Percentiles rank a stretch among this genome's conserved stretches.
phyloP scores from a whole-genome alignment of 345 rosid genomes.

The Melaleuca alternifolia region DNA sequence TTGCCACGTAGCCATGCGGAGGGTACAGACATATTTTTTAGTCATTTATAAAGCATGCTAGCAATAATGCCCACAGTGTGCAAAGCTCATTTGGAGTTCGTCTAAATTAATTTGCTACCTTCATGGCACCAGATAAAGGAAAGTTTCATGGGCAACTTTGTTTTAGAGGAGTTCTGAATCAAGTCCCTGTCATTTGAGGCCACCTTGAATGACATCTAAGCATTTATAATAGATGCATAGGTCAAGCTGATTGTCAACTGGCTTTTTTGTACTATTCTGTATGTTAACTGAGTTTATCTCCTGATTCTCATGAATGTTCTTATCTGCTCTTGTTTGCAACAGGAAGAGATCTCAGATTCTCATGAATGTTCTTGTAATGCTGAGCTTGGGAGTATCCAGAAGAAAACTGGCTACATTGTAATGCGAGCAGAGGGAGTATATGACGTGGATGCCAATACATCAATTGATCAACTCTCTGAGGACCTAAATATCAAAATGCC shows the following conservation, averaged over 20 bases:
- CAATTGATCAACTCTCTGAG: constrained; percentile 93
- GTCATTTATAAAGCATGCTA: not conserved
- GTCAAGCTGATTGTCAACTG: not conserved
- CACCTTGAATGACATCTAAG: not conserved
- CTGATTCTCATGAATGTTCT: not conserved
- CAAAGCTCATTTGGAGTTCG: not conserved
- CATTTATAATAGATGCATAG: not conserved
- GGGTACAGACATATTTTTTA: not conserved
- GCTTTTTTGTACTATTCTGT: not conserved
- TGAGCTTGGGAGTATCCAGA: no score
- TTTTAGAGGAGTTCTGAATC: not conserved
- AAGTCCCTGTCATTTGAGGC: not conserved
- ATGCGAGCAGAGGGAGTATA: constrained; percentile 93
- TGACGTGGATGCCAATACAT: constrained; percentile 96
- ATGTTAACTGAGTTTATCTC: not conserved
- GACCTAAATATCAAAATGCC: constrained; percentile 93
- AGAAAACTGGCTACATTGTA: constrained; percentile 94
- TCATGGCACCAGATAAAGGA: not conserved
- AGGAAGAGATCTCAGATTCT: constrained; percentile 99
- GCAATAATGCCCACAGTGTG: not conserved
- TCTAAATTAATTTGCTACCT: not conserved
- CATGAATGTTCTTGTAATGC: no score
- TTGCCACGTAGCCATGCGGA: not conserved
- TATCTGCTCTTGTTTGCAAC: constrained; percentile 6
- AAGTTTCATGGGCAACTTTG: not conserved